A percentile compares a stretch with the other conserved stretches of the same genome.
These are phyloP conservation scores for Salix purpurea DNA, from an alignment of 345 rosid species.

Conservation along the genomic window DNA sequence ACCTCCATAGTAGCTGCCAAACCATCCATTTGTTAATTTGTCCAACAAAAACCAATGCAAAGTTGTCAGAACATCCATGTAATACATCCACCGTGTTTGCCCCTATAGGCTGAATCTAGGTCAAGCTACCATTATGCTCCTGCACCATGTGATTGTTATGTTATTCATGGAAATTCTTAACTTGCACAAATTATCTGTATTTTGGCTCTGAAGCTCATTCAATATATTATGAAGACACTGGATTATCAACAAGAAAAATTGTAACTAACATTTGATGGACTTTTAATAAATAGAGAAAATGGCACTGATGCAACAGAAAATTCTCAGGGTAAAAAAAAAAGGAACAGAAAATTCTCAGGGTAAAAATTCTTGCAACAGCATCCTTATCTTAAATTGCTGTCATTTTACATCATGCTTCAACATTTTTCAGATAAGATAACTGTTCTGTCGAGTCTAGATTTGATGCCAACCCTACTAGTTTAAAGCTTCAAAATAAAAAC, in stretches of 20 bases:
- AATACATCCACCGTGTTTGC: background rate
- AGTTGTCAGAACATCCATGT: background rate
- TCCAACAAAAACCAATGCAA: background rate
- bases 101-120: background rate
- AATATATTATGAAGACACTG: background rate
- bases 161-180: background rate
- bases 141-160: background rate
- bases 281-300: background rate
- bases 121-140: background rate
- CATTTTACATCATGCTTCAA: conserved; percentile 1
- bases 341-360: too few relatives aligned
- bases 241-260: background rate
- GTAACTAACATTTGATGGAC: background rate
- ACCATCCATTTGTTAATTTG: background rate
- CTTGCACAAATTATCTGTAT: background rate
- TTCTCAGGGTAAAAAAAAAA: too few relatives aligned
- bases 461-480: conserved; percentile 12
- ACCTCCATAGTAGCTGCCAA: background rate
- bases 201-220: background rate
- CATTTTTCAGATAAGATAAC: background rate
- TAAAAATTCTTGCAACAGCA: background rate
- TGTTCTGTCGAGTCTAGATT: conserved; percentile 13
- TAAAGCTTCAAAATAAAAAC: conserved; percentile 21
- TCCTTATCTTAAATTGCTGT: background rate
- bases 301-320: background rate